Evolutionary conservation across 768 basidiomycete genomes (phyloP), one percentile per base, ranked within the genome.

Genomic region (Mycena indigotica): DNA sequence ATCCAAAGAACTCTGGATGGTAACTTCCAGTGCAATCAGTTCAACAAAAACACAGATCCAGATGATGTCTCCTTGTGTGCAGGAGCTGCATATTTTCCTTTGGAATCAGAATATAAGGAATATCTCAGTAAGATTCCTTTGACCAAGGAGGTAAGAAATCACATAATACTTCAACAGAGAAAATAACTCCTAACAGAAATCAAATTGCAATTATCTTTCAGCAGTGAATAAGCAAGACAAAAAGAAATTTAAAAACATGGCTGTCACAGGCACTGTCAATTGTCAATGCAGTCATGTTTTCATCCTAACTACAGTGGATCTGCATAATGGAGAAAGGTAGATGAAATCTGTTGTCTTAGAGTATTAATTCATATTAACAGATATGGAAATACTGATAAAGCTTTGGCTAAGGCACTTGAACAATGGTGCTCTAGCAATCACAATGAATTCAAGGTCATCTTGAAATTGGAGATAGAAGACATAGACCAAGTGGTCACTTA

Each of bases 141-240:
- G 2, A 51, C 57, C 5, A 29, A 23, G 4, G 62, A 65, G 56
- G 62, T 66, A 41, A 44, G n/a, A 35, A 8, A 28, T 30, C 19
- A 13, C 41, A 19, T 19, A 23, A 35, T 35, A n/a, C n/a, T 38
- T 38, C 35, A 38, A 38, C 12, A 38, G 10, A 38, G 10, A 10
- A 38, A 38, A 38, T n/a, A 38, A n/a, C 35, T 38, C 10, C 10
- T 38, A 38, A 13, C 15, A 68, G 68, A 69, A 66, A 45, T 61
- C 60, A 16, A 69, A 55, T 5, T 68, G 69, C 55, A 56, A 61
- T 17, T 55, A 66, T 41, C 52, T 69, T 10, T 65, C 62, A 5
- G 67, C 56, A 2, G 63, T 66, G 3, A 64, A 64, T 41, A 62
- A 63, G 38, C 66, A 68, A 39, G 63, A 69, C 49, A 62, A 53